Evolutionary conservation across 306 rosid genomes (phyloP).

Genomic region (Dryas octopetala): DNA sequence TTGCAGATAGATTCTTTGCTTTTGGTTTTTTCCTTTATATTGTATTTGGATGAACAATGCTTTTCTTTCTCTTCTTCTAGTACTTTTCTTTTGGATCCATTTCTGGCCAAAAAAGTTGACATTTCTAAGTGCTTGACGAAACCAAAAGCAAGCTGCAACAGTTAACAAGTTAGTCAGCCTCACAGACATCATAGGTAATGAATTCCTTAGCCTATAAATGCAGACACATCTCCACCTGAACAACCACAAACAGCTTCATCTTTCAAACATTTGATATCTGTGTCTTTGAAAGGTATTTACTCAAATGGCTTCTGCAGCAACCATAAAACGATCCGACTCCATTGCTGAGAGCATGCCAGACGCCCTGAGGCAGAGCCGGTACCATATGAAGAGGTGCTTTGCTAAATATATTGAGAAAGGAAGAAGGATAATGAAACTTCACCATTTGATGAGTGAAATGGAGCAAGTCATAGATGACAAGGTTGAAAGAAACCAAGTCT

Average conservation of each 20-base stretch:
- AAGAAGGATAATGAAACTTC: constrained; percentile 60
- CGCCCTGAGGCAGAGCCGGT: constrained; percentile 70
- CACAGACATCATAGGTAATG: not conserved
- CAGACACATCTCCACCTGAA: constrained; percentile 9
- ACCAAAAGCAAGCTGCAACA: constrained; percentile 19
- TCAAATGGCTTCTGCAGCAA: constrained; percentile 47
- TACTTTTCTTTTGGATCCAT: constrained; percentile 14
- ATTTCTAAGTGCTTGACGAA: constrained; percentile 22
- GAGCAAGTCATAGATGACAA: constrained; percentile 59
- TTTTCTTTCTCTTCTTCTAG: not conserved
- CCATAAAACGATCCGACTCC: constrained; percentile 47
- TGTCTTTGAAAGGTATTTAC: not conserved
- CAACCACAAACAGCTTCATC: constrained; percentile 10
- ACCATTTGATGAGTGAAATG: constrained; percentile 74
- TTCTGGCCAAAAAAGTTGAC: constrained; percentile 11
- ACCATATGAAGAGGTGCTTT: constrained; percentile 81
- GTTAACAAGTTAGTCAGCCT: constrained; percentile 1
- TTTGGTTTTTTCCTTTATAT: constrained; percentile 35
- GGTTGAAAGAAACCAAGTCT: constrained; percentile 51
- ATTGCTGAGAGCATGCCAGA: constrained; percentile 67
- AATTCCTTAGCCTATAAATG: constrained; percentile 18
- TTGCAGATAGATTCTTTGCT: constrained; percentile 33
- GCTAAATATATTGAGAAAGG: constrained; percentile 76
- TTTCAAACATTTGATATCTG: constrained; percentile 10
- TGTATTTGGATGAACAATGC: not conserved